A percentile compares a stretch with the other conserved stretches of the same genome.
Conservation (phyloP, 306 rosid genomes). For the Adenanthera pavonina region DNA sequence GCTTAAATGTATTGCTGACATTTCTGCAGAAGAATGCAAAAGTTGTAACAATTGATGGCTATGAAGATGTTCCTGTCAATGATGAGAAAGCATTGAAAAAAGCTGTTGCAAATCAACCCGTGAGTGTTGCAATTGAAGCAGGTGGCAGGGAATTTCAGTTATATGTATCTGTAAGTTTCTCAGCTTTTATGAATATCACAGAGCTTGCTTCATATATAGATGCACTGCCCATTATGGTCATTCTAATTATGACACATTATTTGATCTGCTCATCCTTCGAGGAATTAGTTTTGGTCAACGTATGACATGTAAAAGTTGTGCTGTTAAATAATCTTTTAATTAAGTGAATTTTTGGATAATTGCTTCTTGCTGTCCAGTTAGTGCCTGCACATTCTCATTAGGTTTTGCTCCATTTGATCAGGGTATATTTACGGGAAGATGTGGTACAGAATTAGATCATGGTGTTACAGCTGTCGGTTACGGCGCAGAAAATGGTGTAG, state of each 20-base stretch:
- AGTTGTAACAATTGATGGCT: conserved; percentile 74
- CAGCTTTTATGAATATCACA: background rate
- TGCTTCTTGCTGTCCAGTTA: background rate
- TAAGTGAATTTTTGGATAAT: background rate
- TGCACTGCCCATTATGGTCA: background rate
- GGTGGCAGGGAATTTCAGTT: conserved; percentile 95
- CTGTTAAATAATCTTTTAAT: background rate
- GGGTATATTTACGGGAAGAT: conserved; percentile 83
- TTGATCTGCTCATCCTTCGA: background rate
- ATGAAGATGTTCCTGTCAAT: conserved; percentile 76
- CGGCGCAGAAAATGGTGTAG: conserved; percentile 67
- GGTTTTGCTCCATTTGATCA: conserved; percentile 31
- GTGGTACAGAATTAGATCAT: conserved; percentile 87
- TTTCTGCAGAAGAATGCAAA: conserved; percentile 78
- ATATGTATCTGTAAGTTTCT: conserved; percentile 64
- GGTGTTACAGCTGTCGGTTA: conserved; percentile 93
- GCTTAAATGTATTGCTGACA: conserved; percentile 3
- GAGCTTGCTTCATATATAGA: background rate
- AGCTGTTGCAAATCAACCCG: conserved; percentile 80
- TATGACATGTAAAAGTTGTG: background rate
- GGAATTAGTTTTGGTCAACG: background rate
- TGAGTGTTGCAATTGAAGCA: conserved; percentile 85
- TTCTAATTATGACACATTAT: background rate
- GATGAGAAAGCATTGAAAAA: conserved; percentile 72
- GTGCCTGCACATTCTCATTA: background rate